Conservation (phyloP, 2,329 filamentous ascomycete species). For the Microdochium nivale region DNA sequence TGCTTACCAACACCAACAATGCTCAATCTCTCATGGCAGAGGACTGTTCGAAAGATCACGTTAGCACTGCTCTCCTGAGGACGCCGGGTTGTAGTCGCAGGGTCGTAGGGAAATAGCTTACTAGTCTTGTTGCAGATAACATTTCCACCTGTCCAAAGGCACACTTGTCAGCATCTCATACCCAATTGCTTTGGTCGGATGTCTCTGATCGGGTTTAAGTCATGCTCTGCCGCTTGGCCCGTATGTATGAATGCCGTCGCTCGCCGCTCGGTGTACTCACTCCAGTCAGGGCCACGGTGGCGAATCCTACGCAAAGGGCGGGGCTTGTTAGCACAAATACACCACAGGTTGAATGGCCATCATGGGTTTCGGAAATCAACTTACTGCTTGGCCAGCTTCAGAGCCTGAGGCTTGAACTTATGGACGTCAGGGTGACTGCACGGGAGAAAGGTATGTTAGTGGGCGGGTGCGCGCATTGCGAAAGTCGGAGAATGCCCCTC, state of each 20-base stretch:
- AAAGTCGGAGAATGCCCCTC: neutral
- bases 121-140: conserved; percentile 85
- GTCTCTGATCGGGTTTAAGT: conserved; percentile 9
- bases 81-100: neutral
- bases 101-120: conserved; percentile 38
- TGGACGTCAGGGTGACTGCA: conserved; percentile 81
- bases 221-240: neutral
- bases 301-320: conserved; percentile 56
- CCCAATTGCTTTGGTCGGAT: too few species aligned
- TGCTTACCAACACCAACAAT: conserved; percentile 90
- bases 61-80: neutral
- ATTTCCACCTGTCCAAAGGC: conserved; percentile 61
- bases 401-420: conserved; percentile 90
- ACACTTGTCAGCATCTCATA: conserved; percentile 18
- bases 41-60: conserved; percentile 46
- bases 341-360: conserved; percentile 8
- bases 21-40: conserved; percentile 94
- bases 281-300: conserved; percentile 97
- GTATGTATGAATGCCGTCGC: conserved; percentile 10
- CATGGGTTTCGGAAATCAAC: conserved; percentile 29
- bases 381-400: conserved; percentile 91
- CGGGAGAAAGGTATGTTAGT: conserved; percentile 7
- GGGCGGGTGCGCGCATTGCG: neutral
- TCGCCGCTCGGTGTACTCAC: conserved; percentile 51
- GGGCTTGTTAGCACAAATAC: conserved; percentile 25